phyloP scores from a whole-genome alignment of 768 basidiomycete genomes.

The Cyclocybe aegerita region DNA sequence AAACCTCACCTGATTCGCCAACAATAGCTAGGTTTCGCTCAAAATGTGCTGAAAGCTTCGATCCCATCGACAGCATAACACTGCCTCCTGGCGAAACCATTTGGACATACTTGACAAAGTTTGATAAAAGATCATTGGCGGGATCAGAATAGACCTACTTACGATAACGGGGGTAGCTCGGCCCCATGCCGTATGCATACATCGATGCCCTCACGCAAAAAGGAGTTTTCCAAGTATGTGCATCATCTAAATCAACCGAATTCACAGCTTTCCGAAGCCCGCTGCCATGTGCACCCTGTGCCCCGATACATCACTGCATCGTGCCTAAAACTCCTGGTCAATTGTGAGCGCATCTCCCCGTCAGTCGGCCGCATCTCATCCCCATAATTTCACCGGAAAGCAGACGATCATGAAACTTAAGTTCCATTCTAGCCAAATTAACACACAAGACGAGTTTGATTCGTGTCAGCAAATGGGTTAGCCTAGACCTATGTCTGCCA shows the following conservation, averaged over 20 bases:
- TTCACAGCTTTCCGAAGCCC: slow-evolving; percentile 13
- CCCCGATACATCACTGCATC: not conserved
- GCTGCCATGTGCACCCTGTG: slow-evolving; percentile 15
- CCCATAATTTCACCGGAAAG: slow-evolving; percentile 9
- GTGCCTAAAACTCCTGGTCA: slow-evolving; percentile 1
- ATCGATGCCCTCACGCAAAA: not conserved
- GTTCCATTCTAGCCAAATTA: slow-evolving; percentile 14
- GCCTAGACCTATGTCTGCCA: not conserved
- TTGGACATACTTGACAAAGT: not conserved
- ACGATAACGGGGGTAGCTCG: slow-evolving; percentile 17
- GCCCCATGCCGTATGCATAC: slow-evolving; percentile 2
- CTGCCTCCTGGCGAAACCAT: too few species aligned
- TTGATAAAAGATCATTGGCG: slow-evolving; percentile 2
- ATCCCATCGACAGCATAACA: too few species aligned
- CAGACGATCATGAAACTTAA: slow-evolving; percentile 10
- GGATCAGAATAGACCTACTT: slow-evolving; percentile 7
- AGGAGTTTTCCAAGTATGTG: not conserved
- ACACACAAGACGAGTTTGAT: slow-evolving; percentile 1
- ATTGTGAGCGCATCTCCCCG: slow-evolving; percentile 13
- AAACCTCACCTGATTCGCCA: too few species aligned
- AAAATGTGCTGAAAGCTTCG: too few species aligned
- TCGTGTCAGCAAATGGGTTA: slow-evolving; percentile 5
- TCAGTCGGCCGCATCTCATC: slow-evolving; percentile 15
- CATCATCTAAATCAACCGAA: slow-evolving; percentile 9
- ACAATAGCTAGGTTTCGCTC: too few species aligned